Conservation (phyloP, 768 basidiomycete species). For the Rhizopogon vinicolor region DNA sequence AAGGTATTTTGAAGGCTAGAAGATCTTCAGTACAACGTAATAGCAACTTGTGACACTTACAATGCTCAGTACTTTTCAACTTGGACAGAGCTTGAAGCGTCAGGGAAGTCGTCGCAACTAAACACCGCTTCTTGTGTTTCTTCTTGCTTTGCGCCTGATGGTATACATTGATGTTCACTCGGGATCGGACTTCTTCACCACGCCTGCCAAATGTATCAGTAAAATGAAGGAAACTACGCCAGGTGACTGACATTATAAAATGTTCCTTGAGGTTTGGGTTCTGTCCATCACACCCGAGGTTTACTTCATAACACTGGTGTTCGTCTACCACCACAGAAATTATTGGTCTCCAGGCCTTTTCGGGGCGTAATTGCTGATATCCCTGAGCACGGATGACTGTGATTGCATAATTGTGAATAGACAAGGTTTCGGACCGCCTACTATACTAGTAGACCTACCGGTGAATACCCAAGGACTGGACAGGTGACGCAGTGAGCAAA, state of each 20-base stretch:
- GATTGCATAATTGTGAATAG: background rate
- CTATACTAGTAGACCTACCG: background rate
- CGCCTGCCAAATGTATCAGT: conserved; percentile 27
- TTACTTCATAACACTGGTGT: conserved; percentile 47
- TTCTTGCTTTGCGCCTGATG: conserved; percentile 58
- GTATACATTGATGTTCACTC: conserved; percentile 52
- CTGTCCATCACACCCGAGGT: conserved; percentile 65
- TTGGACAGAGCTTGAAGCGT: conserved; percentile 50
- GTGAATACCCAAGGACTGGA: background rate
- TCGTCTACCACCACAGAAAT: conserved; percentile 53
- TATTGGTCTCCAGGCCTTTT: conserved; percentile 66
- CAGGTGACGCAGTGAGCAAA: background rate
- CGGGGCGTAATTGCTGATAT: conserved; percentile 42
- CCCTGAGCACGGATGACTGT: conserved; percentile 38
- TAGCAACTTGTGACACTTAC: conserved; percentile 27
- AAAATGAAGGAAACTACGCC: background rate
- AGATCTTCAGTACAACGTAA: conserved; percentile 6
- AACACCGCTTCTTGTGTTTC: conserved; percentile 49
- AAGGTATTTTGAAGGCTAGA: conserved; percentile 39
- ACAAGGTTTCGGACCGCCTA: background rate
- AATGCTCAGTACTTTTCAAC: conserved; percentile 39
- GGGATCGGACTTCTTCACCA: conserved; percentile 25
- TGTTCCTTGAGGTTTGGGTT: conserved; percentile 58
- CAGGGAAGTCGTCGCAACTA: conserved; percentile 49
- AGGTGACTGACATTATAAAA: conserved; percentile 45